Conservation (phyloP, 2,329 filamentous ascomycete species). For the Pestalotiopsis sp. region DNA sequence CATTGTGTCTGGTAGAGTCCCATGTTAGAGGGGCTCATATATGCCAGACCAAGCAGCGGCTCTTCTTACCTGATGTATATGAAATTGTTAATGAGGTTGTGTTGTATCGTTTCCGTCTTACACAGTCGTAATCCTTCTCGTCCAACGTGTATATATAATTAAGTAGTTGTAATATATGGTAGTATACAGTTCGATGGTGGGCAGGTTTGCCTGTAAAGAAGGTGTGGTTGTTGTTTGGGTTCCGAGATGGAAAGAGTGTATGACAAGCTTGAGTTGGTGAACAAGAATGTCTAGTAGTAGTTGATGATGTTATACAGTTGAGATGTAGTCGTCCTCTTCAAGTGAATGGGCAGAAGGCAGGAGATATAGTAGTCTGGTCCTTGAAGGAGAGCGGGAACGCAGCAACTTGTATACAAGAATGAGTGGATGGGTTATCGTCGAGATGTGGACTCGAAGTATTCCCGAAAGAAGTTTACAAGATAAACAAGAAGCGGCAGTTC, state of each 20-base stretch:
- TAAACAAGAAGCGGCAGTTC: conserved; percentile 36
- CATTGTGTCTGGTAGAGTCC: conserved; percentile 52
- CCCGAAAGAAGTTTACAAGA: conserved; percentile 35
- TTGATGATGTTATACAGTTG: conserved; percentile 32
- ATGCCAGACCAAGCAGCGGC: neutral
- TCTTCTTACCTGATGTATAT: neutral
- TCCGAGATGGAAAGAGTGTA: conserved; percentile 35
- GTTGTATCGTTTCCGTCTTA: conserved; percentile 17
- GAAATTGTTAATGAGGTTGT: conserved; percentile 20
- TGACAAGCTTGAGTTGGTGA: conserved; percentile 27
- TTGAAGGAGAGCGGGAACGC: conserved; percentile 19
- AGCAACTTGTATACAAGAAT: conserved; percentile 32
- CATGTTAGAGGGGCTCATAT: neutral
- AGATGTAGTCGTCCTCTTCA: conserved; percentile 21
- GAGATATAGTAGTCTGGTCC: conserved; percentile 3
- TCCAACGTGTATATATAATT: conserved; percentile 33
- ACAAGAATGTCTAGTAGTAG: conserved; percentile 29
- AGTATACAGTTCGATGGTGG: conserved; percentile 33
- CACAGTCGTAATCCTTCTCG: conserved; percentile 17
- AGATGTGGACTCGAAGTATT: conserved; percentile 28
- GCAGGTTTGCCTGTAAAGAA: conserved; percentile 36
- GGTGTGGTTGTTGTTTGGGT: conserved; percentile 31
- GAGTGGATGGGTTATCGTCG: conserved; percentile 34
- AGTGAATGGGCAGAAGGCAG: neutral
- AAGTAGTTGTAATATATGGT: conserved; percentile 22